Base-by-base conservation (phyloP, 257 asterid species). In the Nicotiana tomentosiformis region DNA sequence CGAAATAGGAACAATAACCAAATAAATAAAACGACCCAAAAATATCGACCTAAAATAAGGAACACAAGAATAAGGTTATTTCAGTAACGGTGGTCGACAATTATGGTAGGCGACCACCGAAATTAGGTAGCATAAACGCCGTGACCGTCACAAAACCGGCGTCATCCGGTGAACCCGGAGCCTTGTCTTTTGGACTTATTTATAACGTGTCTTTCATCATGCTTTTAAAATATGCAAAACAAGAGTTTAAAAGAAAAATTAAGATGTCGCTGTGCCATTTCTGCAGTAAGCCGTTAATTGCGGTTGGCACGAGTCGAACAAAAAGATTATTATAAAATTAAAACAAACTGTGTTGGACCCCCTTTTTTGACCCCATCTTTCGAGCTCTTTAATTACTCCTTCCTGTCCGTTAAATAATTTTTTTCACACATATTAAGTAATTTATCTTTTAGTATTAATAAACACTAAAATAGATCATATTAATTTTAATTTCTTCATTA, bases 211-310 rank as follows among this genome's bases (percentile, higher is more conserved):
- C 82, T 84, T 85, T 49, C 51, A 43, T 82, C 57, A 26, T 69
- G 84, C 77, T 49, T 49, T 74, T 74, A 72, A 72, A 72, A 72
- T 46, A 10, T 46, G 78, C 60, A 12, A 43, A 23, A 46, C 60
- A 8, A 43, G 1, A 18, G 16, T 68, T 8, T 2, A 8, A 37
- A 69, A 23, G 11, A 12, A 46, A 61, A 70, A 70, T 10, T 61
- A 72, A 78, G 8, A 30, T 67, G 62, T 58, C 15, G 11, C 10
- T 57, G 7, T 57, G 18, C 20, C 20, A 10, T 69, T 7, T 64
- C 83, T 83, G 91, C 78, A 64, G 10, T 23, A 12, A 90, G 91
- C 97, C 98, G 96, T 91, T 91, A 93, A 93, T 91, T 90, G 95
- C 97, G 94, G 97, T 91, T 91, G 90, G 79, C 79, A 46, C 15